Evolutionary conservation across 2,329 filamentous ascomycete species (phyloP), one percentile per base, ranked within the genome.

Genomic region (Sphaerulina populicola): DNA sequence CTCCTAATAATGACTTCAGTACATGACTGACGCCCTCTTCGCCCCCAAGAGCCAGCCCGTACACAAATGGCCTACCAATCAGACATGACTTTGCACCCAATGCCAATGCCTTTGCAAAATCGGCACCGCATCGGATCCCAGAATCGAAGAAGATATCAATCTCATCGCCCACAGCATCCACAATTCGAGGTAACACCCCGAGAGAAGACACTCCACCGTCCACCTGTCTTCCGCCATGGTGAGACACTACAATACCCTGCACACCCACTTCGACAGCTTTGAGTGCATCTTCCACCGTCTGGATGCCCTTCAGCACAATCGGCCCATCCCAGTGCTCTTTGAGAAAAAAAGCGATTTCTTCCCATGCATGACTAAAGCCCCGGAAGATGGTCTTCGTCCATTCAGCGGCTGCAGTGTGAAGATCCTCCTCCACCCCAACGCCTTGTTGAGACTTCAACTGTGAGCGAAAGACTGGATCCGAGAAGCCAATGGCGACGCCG

Each of bases 381-480:
- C 48, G 46, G 53, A 80, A 81, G 10, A 76, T 71, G 46, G 74
- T 72, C 31, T 67, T 62, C 27, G 74, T 69, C 79, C 80, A 84
- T 44, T 73, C 71, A 11, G 68, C 62, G 3, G 74, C 74, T 1
- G 80, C 80, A n/a, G 69, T 64, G 0, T 73, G 39, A 7, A 73
- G 62, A 49, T 76, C 74, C 6, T 77, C 72, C 15, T 69, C 66
- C 2, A 67, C 52, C 43, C 66, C 61, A 2, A 61, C 59, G 12
- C 62, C 66, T 49, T 66, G 60, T 30, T 71, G 67, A 54, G 72
- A 72, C 36, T 77, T 73, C 60, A 81, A 81, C 44, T 77, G 76
- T 29, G 69, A 67, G 12, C 77, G 72, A 64, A 85, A 87, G 0
- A 82, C 80, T 0, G 83, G 82, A 61, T 88, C 84, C 1, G 74